These are phyloP conservation scores for Dothideomycetes sp. DNA, from an alignment of 2,329 filamentous ascomycete genomes.

Conservation along the genomic window DNA sequence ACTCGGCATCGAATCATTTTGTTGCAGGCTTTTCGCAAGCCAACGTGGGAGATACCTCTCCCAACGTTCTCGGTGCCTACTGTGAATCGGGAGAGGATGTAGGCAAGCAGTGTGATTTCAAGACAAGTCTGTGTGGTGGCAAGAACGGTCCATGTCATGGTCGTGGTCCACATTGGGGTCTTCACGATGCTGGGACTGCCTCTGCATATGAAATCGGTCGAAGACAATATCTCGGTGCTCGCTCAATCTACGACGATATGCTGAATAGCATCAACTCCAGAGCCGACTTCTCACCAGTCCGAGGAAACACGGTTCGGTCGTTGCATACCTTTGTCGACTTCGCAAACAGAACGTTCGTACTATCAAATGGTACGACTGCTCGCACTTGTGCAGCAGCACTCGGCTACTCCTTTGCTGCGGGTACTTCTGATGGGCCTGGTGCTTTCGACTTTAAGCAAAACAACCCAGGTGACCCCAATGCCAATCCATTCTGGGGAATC, in stretches of 20 bases:
- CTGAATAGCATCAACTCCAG: slow-evolving; percentile 1
- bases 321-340: slow-evolving; percentile 83
- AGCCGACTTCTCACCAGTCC: slow-evolving; percentile 36
- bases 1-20: slow-evolving; percentile 39
- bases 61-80: slow-evolving; percentile 77
- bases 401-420: slow-evolving; percentile 86
- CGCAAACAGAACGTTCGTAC: slow-evolving; percentile 59
- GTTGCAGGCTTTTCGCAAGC: slow-evolving; percentile 89
- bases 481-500: slow-evolving; percentile 68
- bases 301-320: slow-evolving; percentile 59
- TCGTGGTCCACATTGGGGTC: slow-evolving; percentile 57
- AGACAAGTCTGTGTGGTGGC: slow-evolving; percentile 77
- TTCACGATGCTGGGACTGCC: slow-evolving; percentile 52
- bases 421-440: slow-evolving; percentile 84
- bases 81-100: slow-evolving; percentile 67
- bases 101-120: slow-evolving; percentile 57
- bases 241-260: slow-evolving; percentile 46
- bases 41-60: slow-evolving; percentile 82
- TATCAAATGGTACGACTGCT: slow-evolving; percentile 60
- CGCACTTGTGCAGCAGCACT: slow-evolving; percentile 76
- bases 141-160: slow-evolving; percentile 62
- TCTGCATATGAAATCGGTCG: slow-evolving; percentile 67
- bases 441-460: slow-evolving; percentile 91
- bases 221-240: slow-evolving; percentile 57
- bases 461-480: slow-evolving; percentile 58